Base-by-base conservation (phyloP, 306 rosid species). In the Castanopsis chinensis region DNA sequence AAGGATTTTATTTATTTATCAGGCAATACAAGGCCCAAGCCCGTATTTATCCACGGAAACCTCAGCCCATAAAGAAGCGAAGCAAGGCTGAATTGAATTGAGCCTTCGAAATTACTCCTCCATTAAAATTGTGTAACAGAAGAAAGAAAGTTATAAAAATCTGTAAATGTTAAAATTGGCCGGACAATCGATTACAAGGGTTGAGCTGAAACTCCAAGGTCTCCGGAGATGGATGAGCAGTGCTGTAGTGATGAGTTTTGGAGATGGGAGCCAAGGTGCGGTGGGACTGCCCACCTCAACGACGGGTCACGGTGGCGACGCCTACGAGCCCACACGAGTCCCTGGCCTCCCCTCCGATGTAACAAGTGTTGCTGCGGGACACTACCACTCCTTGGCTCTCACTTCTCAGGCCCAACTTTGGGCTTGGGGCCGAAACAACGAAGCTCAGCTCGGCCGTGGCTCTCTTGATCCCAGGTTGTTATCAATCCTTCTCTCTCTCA, bases 391-490 rank as follows among this genome's bases (percentile, higher is more conserved):
- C 52, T 92, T 94, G 12, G 99, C 93, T 17, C 64, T 90, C 76
- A 87, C 91, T 72, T 86, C 90, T 2, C 71, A 74, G 2, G 95
- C 92, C 1, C 82, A 89, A 49, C 86, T 94, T 33, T 94, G 98
- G 98, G 88, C 97, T 72, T 92, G 97, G 97, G 97, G 98, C 63
- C 71, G 98, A 76, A 92, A 94, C 91, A 78, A 84, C 35, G 97
- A 92, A 75, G 92, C 88, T 9, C 99, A 92, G 87, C 97, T 94
- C 5, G 95, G 97, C 71, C 94, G 92, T 71, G 97, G 92, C 1
- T 59, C 76, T 77, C 77, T 87, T 54, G 71, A 91, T 43, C 83
- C 91, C 7, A 81, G 93, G 97, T 91, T 52, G 51, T 1, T 43
- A 2, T 28, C 68, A 17, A 53, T 68, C 56, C 33, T 49, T 20